phyloP scores from a whole-genome alignment of 2,329 filamentous ascomycete species.

The Claviceps arundinis region DNA sequence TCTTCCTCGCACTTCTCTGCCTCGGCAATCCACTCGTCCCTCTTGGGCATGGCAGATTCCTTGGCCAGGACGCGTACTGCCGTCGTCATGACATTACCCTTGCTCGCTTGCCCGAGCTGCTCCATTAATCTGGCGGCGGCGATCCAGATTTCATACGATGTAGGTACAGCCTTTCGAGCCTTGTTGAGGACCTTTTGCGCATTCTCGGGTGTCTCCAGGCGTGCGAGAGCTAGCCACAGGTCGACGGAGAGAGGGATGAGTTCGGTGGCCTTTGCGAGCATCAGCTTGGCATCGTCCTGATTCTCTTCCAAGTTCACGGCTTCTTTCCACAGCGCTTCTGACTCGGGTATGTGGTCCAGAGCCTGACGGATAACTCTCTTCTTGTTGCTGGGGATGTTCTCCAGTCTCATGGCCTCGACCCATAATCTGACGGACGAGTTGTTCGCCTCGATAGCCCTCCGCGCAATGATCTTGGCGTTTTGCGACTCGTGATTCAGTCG shows the following conservation, averaged over 20 bases:
- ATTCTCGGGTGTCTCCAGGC: slow-evolving; percentile 78
- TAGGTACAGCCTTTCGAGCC: slow-evolving; percentile 84
- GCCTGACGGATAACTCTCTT: slow-evolving; percentile 89
- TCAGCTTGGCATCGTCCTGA: slow-evolving; percentile 69
- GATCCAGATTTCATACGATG: slow-evolving; percentile 93
- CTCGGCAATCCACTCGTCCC: slow-evolving; percentile 92
- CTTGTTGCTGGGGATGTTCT: slow-evolving; percentile 69
- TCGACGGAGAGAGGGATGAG: slow-evolving; percentile 90
- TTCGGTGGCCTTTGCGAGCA: slow-evolving; percentile 90
- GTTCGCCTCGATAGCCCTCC: slow-evolving; percentile 85
- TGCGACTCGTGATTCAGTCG: slow-evolving; percentile 71
- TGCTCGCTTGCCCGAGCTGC: slow-evolving; percentile 63
- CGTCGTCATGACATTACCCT: slow-evolving; percentile 88
- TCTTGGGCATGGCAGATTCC: slow-evolving; percentile 90
- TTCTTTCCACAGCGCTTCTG: slow-evolving; percentile 95
- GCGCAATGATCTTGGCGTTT: slow-evolving; percentile 92
- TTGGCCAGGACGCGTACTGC: slow-evolving; percentile 78
- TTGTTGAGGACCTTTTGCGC: slow-evolving; percentile 92
- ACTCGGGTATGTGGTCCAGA: slow-evolving; percentile 84
- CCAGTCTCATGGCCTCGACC: slow-evolving; percentile 90
- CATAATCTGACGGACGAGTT: slow-evolving; percentile 78
- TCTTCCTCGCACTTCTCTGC: slow-evolving; percentile 93
- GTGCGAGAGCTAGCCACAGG: slow-evolving; percentile 85
- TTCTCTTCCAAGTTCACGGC: slow-evolving; percentile 92
- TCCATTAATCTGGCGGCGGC: slow-evolving; percentile 85